Evolutionary conservation across 1,284 basidiomycete genomes (phyloP).

Genomic region (Ustilago sp.): DNA sequence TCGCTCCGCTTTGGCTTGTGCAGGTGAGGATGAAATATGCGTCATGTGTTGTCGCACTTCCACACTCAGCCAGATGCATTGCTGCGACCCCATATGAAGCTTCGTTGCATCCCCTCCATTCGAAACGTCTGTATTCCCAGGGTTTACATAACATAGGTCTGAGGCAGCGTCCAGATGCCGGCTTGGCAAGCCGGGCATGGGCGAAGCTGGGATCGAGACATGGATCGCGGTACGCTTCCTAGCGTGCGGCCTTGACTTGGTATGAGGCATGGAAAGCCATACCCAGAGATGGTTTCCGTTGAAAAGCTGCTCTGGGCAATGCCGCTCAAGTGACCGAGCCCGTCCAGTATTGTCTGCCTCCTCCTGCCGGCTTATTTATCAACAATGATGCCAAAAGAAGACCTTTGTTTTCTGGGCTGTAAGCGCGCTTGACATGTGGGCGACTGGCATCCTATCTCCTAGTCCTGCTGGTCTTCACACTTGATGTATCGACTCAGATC

Average conservation of each 20-base stretch:
- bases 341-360: background rate
- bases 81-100: constrained; percentile 2
- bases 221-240: background rate
- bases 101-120: background rate
- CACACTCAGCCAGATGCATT: background rate
- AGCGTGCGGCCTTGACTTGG: background rate
- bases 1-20: constrained; percentile 1
- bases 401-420: background rate
- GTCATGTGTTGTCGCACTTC: constrained; percentile 1
- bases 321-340: background rate
- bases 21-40: background rate
- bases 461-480: background rate
- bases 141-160: background rate
- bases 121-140: background rate
- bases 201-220: background rate
- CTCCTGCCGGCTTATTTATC: background rate
- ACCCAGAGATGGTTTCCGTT: too few relatives aligned
- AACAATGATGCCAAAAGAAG: background rate
- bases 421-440: background rate
- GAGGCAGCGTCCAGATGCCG: background rate
- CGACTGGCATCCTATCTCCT: background rate
- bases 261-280: too few relatives aligned
- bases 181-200: background rate
- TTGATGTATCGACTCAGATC: background rate
- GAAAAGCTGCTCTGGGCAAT: background rate